These are phyloP conservation scores for Phytophthora melonis DNA, from an alignment of 352 stramenopile species.

Conservation along the genomic window DNA sequence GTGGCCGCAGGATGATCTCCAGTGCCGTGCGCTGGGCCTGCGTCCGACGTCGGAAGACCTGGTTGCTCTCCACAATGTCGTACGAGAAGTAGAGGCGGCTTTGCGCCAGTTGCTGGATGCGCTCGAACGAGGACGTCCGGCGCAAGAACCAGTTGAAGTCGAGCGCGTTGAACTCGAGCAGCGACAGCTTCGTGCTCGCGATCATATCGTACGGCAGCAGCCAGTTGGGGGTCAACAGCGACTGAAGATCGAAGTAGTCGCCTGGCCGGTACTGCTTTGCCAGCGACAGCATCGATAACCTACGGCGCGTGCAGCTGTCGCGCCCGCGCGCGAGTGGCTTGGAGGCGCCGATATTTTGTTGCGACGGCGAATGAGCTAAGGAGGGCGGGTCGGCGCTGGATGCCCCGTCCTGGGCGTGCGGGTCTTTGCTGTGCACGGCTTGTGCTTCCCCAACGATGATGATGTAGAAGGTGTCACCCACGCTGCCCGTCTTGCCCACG, in stretches of 20 bases:
- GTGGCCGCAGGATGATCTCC: conserved; percentile 79
- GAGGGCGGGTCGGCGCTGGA: conserved; percentile 1
- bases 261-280: conserved; percentile 85
- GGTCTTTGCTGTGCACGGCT: conserved; percentile 53
- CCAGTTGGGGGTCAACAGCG: conserved; percentile 78
- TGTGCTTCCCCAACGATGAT: conserved; percentile 85
- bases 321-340: conserved; percentile 37
- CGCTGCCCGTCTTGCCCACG: conserved; percentile 60
- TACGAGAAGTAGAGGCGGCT: conserved; percentile 85
- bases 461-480: conserved; percentile 81
- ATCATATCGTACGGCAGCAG: conserved; percentile 71
- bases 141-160: conserved; percentile 91
- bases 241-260: conserved; percentile 91
- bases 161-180: conserved; percentile 81
- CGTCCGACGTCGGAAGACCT: conserved; percentile 84
- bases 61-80: conserved; percentile 83
- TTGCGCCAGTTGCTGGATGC: conserved; percentile 77
- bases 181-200: conserved; percentile 70
- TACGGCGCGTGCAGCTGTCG: conserved; percentile 49
- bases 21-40: conserved; percentile 87
- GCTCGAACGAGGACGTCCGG: conserved; percentile 70
- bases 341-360: conserved; percentile 7
- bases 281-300: conserved; percentile 67
- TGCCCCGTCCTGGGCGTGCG: neutral
- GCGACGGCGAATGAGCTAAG: conserved; percentile 13